A percentile compares a stretch with the other conserved stretches of the same genome.
Conservation (phyloP, 345 rosid species). For the Murraya koenigii region DNA sequence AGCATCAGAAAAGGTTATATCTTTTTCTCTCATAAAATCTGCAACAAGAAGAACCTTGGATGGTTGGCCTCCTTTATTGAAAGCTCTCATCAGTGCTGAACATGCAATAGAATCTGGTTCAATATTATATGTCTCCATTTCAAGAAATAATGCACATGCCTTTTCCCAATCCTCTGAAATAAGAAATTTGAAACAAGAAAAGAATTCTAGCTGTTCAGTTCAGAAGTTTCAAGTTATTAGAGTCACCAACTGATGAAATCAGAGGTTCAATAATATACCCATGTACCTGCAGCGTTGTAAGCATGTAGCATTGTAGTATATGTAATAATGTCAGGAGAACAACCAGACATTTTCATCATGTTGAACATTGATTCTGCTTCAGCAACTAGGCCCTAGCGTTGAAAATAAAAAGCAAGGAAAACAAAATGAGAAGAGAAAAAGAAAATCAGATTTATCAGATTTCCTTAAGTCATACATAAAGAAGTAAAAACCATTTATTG, state of each 20-base stretch:
- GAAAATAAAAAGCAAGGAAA: conserved; percentile 2
- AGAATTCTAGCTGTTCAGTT: conserved; percentile 23
- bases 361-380: conserved; percentile 84
- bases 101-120: conserved; percentile 71
- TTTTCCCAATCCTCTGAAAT: conserved; percentile 68
- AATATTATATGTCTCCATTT: conserved; percentile 65
- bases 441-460: neutral
- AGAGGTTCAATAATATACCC: conserved; percentile 2
- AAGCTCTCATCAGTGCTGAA: conserved; percentile 86
- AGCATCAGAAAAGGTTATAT: conserved; percentile 57
- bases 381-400: conserved; percentile 55
- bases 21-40: conserved; percentile 62
- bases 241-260: neutral
- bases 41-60: conserved; percentile 68
- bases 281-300: conserved; percentile 62
- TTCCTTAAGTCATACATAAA: neutral
- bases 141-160: conserved; percentile 59
- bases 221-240: conserved; percentile 5
- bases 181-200: conserved; percentile 8
- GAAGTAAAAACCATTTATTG: conserved; percentile 9
- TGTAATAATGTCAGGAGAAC: conserved; percentile 70
- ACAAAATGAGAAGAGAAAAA: conserved; percentile 1
- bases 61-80: conserved; percentile 70
- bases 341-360: conserved; percentile 65
- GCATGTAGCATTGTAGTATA: conserved; percentile 82